Evolutionary conservation across 441 rosid species (phyloP), one percentile per base, ranked within the genome.

Genomic region (Raphanus hybrid): DNA sequence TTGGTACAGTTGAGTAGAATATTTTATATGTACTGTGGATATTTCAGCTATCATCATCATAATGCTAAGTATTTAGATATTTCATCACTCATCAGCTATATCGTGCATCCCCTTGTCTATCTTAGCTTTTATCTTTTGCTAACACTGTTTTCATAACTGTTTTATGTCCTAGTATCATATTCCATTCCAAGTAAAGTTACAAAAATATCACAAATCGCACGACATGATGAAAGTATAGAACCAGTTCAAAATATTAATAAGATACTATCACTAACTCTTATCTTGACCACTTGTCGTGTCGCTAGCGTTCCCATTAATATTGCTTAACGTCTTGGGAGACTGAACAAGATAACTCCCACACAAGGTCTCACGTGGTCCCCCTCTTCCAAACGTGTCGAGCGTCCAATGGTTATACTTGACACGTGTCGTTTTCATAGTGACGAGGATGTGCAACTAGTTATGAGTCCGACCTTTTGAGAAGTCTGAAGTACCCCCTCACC

Each of bases 281-380:
- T 72, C 81, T 45, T 15, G 43, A 29, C 11, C 39, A 71, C 66
- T 71, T 43, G 68, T 72, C 73, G 69, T 50, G 69, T 78, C 58
- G 73, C 57, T 67, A 72, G 69, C 81, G 43, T 48, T 72, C 68
- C 69, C 69, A 78, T 72, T 71, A 71, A 66, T 23, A 64, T 77
- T 71, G 73, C 77, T 78, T 72, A 67, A 74, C 78, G 82, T 74
- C 78, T 78, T 78, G 78, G 82, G 75, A 78, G 75, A 74, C 75
- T 78, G 81, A 73, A 69, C 62, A 32, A 54, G 73, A 69, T 78
- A 78, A 73, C 54, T 52, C 81, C 81, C 48, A 39, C 52, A 39
- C 65, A 73, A 68, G 70, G 74, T 26, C 61, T 68, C 60, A 67
- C 74, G 65, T 73, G 78, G 81, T 78, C 81, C 78, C 77, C 78